Evolutionary conservation across 768 basidiomycete genomes (phyloP), one percentile per base, ranked within the genome.

Genomic region (Tremella yokohamensis): DNA sequence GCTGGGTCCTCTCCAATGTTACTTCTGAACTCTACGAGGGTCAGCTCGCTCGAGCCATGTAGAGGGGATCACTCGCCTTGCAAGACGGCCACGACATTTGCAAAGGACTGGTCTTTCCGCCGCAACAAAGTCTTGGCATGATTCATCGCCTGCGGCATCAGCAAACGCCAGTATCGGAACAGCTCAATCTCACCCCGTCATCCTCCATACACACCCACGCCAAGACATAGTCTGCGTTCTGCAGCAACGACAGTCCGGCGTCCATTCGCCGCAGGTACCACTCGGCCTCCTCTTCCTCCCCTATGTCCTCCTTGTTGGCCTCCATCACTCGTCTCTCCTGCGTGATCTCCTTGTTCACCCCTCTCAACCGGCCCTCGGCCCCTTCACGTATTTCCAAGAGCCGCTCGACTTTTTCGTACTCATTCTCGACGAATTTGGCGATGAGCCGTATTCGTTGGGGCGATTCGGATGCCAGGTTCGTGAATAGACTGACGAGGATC

Each of bases 121-220:
- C 79, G 80, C 18, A 99, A 80, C 81, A 98, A 87, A 67, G 85
- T 83, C 53, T 81, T 74, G 7, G 85, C 79, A 76, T 98, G 94
- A 11, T 79, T 78, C 49, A 85, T 86, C 52, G 92, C 85, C 94
- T 98, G 67, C 8, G 7, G 11, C 7, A 26, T 52, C 16, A 52
- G 51, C 51, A 12, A 9, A 24, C 7, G 2, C 22, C 3, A 37
- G 8, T 38, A 9, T 45, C 42, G n/a, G n/a, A n/a, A n/a, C n/a
- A n/a, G n/a, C n/a, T n/a, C n/a, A n/a, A n/a, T 77, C 88, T 56
- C 79, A 96, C 96, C 38, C 94, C 96, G 67, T 98, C 94, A 66
- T 98, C 94, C 78, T 99, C 96, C 92, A 97, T 93, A 55, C 85
- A 83, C 24, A 97, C 77, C 96, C 96, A 99, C 4, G 88, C 91